Evolutionary conservation across 805 yeast species (phyloP), one percentile per base, ranked within the genome.

Genomic region (Sungouiozyma intestinalis): DNA sequence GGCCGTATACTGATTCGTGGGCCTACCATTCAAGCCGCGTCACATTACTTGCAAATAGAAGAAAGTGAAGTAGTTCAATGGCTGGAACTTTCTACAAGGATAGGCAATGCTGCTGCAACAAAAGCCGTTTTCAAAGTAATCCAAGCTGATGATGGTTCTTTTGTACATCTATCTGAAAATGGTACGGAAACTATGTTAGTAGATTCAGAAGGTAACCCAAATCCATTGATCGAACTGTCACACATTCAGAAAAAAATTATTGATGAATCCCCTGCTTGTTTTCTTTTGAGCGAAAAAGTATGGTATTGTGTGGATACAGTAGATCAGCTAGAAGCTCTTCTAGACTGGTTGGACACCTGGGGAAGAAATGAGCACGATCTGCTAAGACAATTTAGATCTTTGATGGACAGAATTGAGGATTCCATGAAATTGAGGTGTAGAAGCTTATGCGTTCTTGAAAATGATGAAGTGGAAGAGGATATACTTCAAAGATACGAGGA

Each of bases 1-100:
- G 95, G 96, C 5, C 69, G 84, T 42, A 56, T 88, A 15, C 87
- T 95, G 92, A 72, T 92, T 2, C 97, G 87, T 60, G 98, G 98
- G 0, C 97, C 97, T 54, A 69, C 55, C 2, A 68, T 65, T 21
- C 79, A 73, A 16, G 74, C 72, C 33, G 48, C 68, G 3, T 53
- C 60, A 16, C 52, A 54, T 18, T 63, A 59, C 20, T 52, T 73
- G 19, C 50, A 58, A 18, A 36, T 65, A n/a, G 45, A 57, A 3
- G 46, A 48, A 11, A 63, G 58, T 2, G 46, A 59, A 20, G 33
- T 60, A 3, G 16, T 40, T 6, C 48, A 51, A 13, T 66, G 71
- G 69, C 44, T 47, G 13, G 40, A 47, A 14, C 34, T 53, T 14
- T 37, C 54, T 4, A 19, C 38, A 16, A 41, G 45, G 24, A 33